phyloP scores from a whole-genome alignment of 176 grass and related monocot genomes.

The Raddia distichophylla region DNA sequence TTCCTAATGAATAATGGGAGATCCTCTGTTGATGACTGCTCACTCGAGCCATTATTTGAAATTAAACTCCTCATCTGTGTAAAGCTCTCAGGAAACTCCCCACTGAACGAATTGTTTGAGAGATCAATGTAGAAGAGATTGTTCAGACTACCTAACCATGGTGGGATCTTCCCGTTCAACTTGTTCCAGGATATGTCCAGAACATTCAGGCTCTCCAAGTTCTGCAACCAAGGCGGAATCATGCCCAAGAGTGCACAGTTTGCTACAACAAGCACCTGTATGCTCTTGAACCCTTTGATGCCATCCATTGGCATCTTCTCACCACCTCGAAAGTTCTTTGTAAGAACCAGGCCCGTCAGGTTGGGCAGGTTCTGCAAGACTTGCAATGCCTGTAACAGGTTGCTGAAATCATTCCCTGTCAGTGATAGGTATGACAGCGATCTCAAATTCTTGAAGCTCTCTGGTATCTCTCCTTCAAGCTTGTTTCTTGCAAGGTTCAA shows the following conservation, averaged over 20 bases:
- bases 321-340: slow-evolving; percentile 71
- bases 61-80: slow-evolving; percentile 63
- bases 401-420: slow-evolving; percentile 72
- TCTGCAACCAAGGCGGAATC: slow-evolving; percentile 67
- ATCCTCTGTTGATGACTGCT: slow-evolving; percentile 40
- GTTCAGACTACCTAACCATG: slow-evolving; percentile 66
- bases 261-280: slow-evolving; percentile 81
- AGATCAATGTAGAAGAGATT: slow-evolving; percentile 88
- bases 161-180: slow-evolving; percentile 60
- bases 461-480: slow-evolving; percentile 65
- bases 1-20: slow-evolving; percentile 73
- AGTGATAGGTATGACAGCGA: slow-evolving; percentile 71
- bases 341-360: slow-evolving; percentile 72
- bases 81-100: slow-evolving; percentile 66
- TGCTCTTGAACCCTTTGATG: slow-evolving; percentile 73
- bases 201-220: slow-evolving; percentile 52
- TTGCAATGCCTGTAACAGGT: slow-evolving; percentile 65
- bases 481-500: slow-evolving; percentile 86
- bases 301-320: slow-evolving; percentile 65
- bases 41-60: slow-evolving; percentile 32
- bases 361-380: slow-evolving; percentile 77
- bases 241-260: slow-evolving; percentile 74
- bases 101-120: slow-evolving; percentile 82
- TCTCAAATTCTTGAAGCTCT: slow-evolving; percentile 62
- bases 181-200: slow-evolving; percentile 97